Evolutionary conservation across 177 flowering plant species (phyloP), one percentile per base, ranked within the genome.

Genomic region (Vitis hybrid): DNA sequence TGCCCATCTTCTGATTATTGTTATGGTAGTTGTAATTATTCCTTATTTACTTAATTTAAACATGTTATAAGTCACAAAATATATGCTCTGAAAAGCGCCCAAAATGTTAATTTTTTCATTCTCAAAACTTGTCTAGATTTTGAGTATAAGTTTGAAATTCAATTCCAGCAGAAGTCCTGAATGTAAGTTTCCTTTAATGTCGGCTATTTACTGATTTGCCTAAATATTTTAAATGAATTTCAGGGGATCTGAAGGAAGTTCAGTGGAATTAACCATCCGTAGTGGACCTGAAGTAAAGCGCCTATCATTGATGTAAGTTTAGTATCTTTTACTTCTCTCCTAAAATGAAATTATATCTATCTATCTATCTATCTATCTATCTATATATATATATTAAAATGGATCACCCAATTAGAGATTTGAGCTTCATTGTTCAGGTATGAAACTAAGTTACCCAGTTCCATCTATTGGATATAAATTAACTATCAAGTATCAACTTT

Each of bases 241-340:
- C 88, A 95, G 99, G 89, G 99, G 99, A 62, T 83, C 93, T 70
- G 99, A 95, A 76, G 97, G 98, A 82, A 93, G 90, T 74, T 69
- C 74, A 24, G 98, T 95, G 69, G 82, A 82, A 71, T 72, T 95
- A 80, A 84, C 88, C 27, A 69, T 95, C 71, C 92, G 75, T 50
- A 91, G 85, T 77, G 97, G 94, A 73, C 71, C 79, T 46, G 89
- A 89, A 76, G 74, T 78, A 71, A 95, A 83, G 80, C 79, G 78
- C 54, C 61, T 95, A 41, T 76, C 81, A 52, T 77, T 95, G 78
- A 88, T 68, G 99, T 95, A 84, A 75, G 92, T 78, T 65, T n/a
- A 59, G 32, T 60, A 3, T 41, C 41, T n/a, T 18, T 49, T n/a
- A 32, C 20, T 48, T 15, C 20, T 18, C 2, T 66, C 55, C 15